Conservation (phyloP, 2,329 filamentous ascomycete genomes). For the Penicillium paneum region DNA sequence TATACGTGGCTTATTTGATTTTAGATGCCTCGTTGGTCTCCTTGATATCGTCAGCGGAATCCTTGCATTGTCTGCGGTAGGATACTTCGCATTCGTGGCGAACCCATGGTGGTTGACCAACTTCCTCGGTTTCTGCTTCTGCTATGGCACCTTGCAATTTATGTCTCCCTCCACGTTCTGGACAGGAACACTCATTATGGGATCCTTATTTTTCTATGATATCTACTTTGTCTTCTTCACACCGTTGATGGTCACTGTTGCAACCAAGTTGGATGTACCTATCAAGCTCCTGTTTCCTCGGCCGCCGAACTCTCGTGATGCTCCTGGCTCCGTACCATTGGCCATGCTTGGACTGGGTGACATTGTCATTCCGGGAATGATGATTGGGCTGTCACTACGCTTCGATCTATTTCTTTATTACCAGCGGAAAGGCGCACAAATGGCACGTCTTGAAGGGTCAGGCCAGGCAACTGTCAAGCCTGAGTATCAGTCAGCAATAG, state of each 20-base stretch:
- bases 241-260: constrained; percentile 60
- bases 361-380: constrained; percentile 85
- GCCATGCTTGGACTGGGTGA: constrained; percentile 93
- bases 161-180: constrained; percentile 86
- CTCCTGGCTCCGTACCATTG: constrained; percentile 42
- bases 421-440: constrained; percentile 57
- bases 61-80: constrained; percentile 53
- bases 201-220: constrained; percentile 87
- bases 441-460: constrained; percentile 22
- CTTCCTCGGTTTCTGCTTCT: constrained; percentile 80
- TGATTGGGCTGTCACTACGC: constrained; percentile 82
- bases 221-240: constrained; percentile 66
- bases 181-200: constrained; percentile 74
- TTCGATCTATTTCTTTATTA: constrained; percentile 89
- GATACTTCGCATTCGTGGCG: constrained; percentile 62
- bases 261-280: constrained; percentile 82
- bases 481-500: constrained; percentile 56
- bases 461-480: constrained; percentile 29
- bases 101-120: constrained; percentile 76
- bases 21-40: constrained; percentile 44
- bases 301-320: constrained; percentile 51
- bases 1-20: constrained; percentile 51
- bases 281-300: constrained; percentile 85
- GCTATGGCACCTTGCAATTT: constrained; percentile 75
- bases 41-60: constrained; percentile 55